Conservation (phyloP, 306 rosid species). For the Dicorynia guianensis region DNA sequence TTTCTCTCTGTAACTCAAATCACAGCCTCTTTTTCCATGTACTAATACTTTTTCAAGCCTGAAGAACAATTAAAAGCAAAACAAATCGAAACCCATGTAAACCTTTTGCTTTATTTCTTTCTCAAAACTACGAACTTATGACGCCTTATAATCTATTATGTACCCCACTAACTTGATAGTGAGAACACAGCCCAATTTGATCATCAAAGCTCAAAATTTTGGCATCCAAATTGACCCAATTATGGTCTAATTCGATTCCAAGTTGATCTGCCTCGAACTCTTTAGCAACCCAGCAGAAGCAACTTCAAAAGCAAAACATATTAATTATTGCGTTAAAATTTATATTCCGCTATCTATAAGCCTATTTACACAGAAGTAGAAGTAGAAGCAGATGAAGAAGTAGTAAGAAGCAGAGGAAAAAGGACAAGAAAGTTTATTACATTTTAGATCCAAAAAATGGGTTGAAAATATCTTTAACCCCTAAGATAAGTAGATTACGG, state of each 20-base stretch:
- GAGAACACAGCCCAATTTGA: conserved; percentile 22
- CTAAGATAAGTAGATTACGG: conserved; percentile 26
- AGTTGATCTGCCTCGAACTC: conserved; percentile 15
- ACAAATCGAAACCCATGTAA: conserved; percentile 35
- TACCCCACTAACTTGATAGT: conserved; percentile 34
- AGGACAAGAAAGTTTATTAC: neutral
- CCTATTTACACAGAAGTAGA: conserved; percentile 40
- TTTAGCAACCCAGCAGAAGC: neutral
- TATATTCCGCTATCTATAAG: conserved; percentile 10
- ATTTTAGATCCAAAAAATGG: conserved; percentile 34
- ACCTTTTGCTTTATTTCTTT: conserved; percentile 26
- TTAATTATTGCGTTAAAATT: conserved; percentile 10
- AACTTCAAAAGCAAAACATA: conserved; percentile 31
- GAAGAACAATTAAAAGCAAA: conserved; percentile 37
- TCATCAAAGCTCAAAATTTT: conserved; percentile 27
- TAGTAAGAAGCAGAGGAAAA: neutral
- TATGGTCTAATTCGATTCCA: conserved; percentile 20
- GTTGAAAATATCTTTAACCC: conserved; percentile 31
- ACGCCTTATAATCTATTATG: conserved; percentile 35
- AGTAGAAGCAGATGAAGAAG: neutral
- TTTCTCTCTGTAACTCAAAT: conserved; percentile 33
- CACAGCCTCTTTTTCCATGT: conserved; percentile 36
- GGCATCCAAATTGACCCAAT: conserved; percentile 20
- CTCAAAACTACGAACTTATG: conserved; percentile 41
- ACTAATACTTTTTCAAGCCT: conserved; percentile 24